Base-by-base conservation (phyloP, 306 rosid species). In the Morella rubra region DNA sequence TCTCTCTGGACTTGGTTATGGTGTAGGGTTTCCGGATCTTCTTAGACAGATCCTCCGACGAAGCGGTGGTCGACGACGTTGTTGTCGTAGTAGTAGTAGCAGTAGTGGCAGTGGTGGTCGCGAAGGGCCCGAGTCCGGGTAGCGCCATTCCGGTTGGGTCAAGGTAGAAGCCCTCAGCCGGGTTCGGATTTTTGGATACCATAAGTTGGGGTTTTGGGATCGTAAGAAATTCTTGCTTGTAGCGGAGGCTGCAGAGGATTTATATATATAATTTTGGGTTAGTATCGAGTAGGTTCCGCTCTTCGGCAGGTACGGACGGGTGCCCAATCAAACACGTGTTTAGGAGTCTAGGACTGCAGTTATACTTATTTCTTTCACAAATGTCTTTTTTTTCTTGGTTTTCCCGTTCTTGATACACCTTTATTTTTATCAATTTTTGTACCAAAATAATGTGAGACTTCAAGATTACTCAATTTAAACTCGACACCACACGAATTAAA, bases 1-100 rank as follows among this genome's bases (percentile, higher is more conserved):
- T 95, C 87, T 95, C 99, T 69, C 99, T 81, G 51, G 99, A 92
- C 93, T 95, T 95, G 75, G 97, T 92, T 15, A 95, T 95, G 42
- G 99, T 95, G 82, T 95, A 95, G 4, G 97, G 97, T 60, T 95
- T 95, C 0, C 97, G 90, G 70, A 89, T 83, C 88, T 95, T 95
- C 97, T 90, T 92, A 7, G 82, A 32, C 14, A 62, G 80, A 77
- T 92, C 97, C 60, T 95, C 97, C 53, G 80, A 22, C 1, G 86
- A 85, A 72, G 85, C 73, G 40, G 86, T n/a, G 47, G 84, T 68
- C 18, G 87, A 77, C 3, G 73, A 44, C 44, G 83, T 24, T 49
- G 71, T 42, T n/a, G 71, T 76, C 59, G 90, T 13, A 5, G 81
- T 8, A 0, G 83, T 16, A 4, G 75, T 72, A 8, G 74, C 56